These are phyloP conservation scores for Aciculosporium take DNA, from an alignment of 2,329 filamentous ascomycete genomes.

Conservation along the genomic window DNA sequence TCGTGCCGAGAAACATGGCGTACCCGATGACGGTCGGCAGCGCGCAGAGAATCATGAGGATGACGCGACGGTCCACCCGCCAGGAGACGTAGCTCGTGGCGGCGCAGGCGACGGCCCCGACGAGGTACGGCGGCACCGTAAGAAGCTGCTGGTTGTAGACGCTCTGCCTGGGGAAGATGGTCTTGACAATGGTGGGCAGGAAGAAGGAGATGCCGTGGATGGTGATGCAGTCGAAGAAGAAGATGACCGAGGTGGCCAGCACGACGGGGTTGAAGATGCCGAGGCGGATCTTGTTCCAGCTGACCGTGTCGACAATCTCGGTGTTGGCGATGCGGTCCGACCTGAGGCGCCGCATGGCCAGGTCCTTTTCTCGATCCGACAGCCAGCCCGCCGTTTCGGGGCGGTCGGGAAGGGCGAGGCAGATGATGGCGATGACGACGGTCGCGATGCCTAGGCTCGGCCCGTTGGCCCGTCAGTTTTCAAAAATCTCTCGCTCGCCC, in stretches of 20 bases:
- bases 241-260: conserved; percentile 37
- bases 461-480: no score
- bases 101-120: conserved; percentile 50
- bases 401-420: conserved; percentile 51
- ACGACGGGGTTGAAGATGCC: conserved; percentile 50
- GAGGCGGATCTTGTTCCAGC: conserved; percentile 41
- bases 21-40: conserved; percentile 53
- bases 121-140: conserved; percentile 55
- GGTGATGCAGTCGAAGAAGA: conserved; percentile 54
- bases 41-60: conserved; percentile 44
- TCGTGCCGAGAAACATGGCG: conserved; percentile 49
- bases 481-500: no score
- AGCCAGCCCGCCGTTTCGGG: conserved; percentile 54
- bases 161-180: conserved; percentile 46
- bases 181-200: conserved; percentile 53
- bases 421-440: conserved; percentile 35
- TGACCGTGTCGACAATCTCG: conserved; percentile 42
- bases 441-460: conserved; percentile 46
- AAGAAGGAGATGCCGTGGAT: conserved; percentile 63
- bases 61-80: conserved; percentile 41
- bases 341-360: conserved; percentile 47
- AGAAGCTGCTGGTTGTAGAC: conserved; percentile 51
- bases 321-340: conserved; percentile 42
- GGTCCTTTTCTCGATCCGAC: conserved; percentile 43
- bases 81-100: conserved; percentile 43